Conservation (phyloP, 441 rosid species). For the Erodium texanum region DNA sequence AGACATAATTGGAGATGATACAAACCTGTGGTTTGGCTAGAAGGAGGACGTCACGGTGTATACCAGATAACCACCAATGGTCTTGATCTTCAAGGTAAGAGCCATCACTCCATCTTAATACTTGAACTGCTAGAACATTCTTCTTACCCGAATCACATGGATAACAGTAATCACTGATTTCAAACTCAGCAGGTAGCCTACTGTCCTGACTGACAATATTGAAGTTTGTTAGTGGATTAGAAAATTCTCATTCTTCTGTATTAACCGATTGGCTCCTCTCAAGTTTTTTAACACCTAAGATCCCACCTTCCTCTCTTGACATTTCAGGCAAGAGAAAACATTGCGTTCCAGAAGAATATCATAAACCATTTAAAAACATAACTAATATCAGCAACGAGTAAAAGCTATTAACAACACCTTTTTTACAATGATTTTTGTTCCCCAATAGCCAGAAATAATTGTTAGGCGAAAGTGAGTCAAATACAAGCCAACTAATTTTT, state of each 20-base stretch:
- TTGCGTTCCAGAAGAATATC: not conserved
- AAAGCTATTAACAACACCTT: not conserved
- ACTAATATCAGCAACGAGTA: not conserved
- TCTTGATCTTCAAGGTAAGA: slow-evolving; percentile 99
- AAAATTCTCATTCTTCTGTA: not conserved
- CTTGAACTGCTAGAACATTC: slow-evolving; percentile 93
- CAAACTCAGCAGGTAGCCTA: slow-evolving; percentile 96
- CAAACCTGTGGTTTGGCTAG: slow-evolving; percentile 89
- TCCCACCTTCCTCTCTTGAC: not conserved
- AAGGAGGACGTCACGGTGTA: slow-evolving; percentile 95
- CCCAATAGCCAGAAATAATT: not conserved
- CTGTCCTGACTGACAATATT: slow-evolving; percentile 79
- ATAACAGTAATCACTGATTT: slow-evolving; percentile 78
- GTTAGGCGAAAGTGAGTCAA: not conserved
- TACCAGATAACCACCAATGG: slow-evolving; percentile 98
- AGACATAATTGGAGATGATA: slow-evolving; percentile 7
- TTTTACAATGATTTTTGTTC: not conserved
- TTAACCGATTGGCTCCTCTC: not conserved
- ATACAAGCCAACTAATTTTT: not conserved
- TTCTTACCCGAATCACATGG: slow-evolving; percentile 61
- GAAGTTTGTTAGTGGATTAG: slow-evolving; percentile 22
- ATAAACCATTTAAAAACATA: not conserved
- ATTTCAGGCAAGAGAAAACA: not conserved
- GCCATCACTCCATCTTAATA: slow-evolving; percentile 98
- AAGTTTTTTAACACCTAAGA: not conserved